A percentile compares a stretch with the other conserved stretches of the same genome.
Conservation (phyloP, 352 stramenopile genomes). For the Phytophthora agathidicida region DNA sequence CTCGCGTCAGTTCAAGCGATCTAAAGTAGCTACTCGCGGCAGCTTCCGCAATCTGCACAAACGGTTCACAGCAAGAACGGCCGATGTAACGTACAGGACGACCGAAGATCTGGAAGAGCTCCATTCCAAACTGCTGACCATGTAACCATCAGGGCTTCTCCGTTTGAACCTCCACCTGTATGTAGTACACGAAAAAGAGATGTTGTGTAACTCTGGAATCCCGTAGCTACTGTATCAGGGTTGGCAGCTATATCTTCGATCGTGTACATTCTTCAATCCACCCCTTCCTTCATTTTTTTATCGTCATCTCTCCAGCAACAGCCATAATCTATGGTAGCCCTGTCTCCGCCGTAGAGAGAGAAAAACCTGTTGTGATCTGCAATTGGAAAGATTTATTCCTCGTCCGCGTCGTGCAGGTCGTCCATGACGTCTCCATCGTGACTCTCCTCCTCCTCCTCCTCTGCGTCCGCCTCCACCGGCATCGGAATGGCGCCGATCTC, state of each 20-base stretch:
- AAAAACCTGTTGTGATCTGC: conserved; percentile 9
- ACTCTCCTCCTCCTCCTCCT: conserved; percentile 31
- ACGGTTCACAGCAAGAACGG: conserved; percentile 54
- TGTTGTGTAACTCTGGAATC: conserved; percentile 15
- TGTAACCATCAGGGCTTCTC: conserved; percentile 22
- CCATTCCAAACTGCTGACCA: conserved; percentile 42
- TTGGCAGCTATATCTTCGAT: not conserved
- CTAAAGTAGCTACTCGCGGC: conserved; percentile 55
- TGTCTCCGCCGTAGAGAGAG: conserved; percentile 4
- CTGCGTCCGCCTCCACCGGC: conserved; percentile 53
- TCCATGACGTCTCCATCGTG: conserved; percentile 21
- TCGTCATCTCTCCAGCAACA: conserved; percentile 15
- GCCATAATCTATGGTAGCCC: not conserved
- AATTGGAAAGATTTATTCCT: conserved; percentile 24
- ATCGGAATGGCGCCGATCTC: conserved; percentile 74
- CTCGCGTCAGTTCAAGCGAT: conserved; percentile 53
- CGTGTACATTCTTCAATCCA: conserved; percentile 24
- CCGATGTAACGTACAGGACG: conserved; percentile 52
- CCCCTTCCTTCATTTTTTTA: conserved; percentile 29
- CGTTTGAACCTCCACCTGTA: conserved; percentile 9
- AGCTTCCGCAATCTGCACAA: conserved; percentile 57
- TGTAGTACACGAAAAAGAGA: conserved; percentile 27
- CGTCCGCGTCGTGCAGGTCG: conserved; percentile 34
- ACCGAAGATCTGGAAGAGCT: conserved; percentile 66
- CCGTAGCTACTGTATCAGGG: not conserved